A percentile compares a stretch with the other conserved stretches of the same genome.
Evolutionary conservation across 1,284 basidiomycete species (phyloP).

Genomic region (Ustilago vetiveriae): DNA sequence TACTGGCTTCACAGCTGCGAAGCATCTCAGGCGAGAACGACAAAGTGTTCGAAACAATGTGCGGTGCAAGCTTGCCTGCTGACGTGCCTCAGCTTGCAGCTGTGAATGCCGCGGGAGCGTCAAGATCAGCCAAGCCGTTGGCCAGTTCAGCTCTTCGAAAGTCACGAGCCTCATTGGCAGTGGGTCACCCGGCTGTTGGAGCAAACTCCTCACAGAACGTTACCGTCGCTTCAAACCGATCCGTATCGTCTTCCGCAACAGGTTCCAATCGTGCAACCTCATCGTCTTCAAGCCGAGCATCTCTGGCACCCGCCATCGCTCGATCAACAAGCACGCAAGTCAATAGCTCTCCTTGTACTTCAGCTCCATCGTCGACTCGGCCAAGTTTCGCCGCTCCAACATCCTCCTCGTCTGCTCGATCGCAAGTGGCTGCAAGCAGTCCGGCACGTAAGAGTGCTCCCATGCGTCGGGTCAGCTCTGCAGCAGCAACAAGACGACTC

Average conservation of each 20-base stretch:
- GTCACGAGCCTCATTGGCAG: constrained; percentile 15
- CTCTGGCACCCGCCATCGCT: constrained; percentile 3
- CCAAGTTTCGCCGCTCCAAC: constrained; percentile 40
- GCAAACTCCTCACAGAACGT: background rate
- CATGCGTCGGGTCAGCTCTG: constrained; percentile 12
- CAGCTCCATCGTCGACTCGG: constrained; percentile 1
- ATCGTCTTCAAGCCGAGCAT: constrained; percentile 4
- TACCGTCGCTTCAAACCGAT: background rate
- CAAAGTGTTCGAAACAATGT: constrained; percentile 72
- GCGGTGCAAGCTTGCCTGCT: constrained; percentile 72
- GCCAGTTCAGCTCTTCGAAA: constrained; percentile 20
- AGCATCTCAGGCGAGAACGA: constrained; percentile 70
- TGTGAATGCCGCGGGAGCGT: background rate
- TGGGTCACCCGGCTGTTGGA: background rate
- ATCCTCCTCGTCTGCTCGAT: constrained; percentile 31
- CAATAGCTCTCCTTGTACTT: constrained; percentile 12
- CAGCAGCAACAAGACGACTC: constrained; percentile 9
- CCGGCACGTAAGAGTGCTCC: constrained; percentile 18
- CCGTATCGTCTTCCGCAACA: constrained; percentile 16
- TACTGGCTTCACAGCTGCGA: constrained; percentile 64
- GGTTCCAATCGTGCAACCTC: constrained; percentile 1
- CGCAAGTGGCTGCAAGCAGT: constrained; percentile 10
- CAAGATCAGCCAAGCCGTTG: constrained; percentile 4
- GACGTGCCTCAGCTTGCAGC: background rate
- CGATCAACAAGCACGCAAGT: constrained; percentile 34